Conservation (phyloP, 2,329 filamentous ascomycete genomes). For the Apiospora sp. region DNA sequence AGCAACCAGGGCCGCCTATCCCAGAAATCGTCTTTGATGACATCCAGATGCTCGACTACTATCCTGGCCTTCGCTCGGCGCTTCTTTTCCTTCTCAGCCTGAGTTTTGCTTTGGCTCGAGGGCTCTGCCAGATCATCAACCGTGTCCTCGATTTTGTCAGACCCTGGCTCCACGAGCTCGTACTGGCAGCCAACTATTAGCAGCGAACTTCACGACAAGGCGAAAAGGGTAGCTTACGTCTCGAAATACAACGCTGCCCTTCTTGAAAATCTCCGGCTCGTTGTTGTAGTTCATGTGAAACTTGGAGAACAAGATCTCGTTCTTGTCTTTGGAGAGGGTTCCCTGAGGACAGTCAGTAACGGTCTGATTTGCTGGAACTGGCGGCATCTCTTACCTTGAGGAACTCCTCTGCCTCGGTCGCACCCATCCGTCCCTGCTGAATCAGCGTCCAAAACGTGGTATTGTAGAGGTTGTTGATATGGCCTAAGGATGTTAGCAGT, state of each 20-base stretch:
- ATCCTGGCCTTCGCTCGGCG: conserved; percentile 81
- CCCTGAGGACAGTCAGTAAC: conserved; percentile 61
- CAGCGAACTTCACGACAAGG: conserved; percentile 6
- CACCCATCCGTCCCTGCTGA: conserved; percentile 76
- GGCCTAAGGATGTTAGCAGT: conserved; percentile 62
- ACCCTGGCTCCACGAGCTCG: conserved; percentile 69
- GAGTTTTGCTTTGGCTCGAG: conserved; percentile 74
- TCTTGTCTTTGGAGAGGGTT: conserved; percentile 86
- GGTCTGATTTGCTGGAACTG: no score
- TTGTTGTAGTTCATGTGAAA: conserved; percentile 99
- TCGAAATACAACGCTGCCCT: conserved; percentile 89
- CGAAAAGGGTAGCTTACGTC: conserved; percentile 62
- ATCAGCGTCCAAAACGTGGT: conserved; percentile 95
- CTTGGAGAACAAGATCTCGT: conserved; percentile 89
- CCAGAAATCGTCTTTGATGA: conserved; percentile 98
- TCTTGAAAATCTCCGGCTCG: conserved; percentile 89
- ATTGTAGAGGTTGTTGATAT: conserved; percentile 99
- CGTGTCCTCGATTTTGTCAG: conserved; percentile 54
- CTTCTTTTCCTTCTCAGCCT: conserved; percentile 84
- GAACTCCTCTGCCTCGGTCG: conserved; percentile 80
- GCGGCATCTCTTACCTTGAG: conserved; percentile 66
- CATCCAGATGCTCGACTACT: conserved; percentile 85
- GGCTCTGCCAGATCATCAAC: conserved; percentile 61
- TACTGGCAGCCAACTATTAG: conserved; percentile 59
- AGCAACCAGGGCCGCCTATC: conserved; percentile 83